These are phyloP conservation scores for Tulasnella sp. DNA, from an alignment of 768 basidiomycete species.

Conservation along the genomic window DNA sequence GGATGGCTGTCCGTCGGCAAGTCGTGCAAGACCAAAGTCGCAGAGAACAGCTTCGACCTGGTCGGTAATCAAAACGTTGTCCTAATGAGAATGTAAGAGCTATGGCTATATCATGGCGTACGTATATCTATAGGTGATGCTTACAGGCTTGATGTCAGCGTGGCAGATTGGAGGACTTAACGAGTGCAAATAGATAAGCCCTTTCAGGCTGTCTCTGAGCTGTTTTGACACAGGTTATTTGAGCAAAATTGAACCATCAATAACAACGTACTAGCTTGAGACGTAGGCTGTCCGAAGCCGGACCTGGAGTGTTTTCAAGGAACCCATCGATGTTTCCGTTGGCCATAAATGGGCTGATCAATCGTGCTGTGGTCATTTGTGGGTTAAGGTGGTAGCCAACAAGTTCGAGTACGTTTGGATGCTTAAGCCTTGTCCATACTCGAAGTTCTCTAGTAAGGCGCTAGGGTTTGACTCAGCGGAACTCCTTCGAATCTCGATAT, in stretches of 20 bases:
- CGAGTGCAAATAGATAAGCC: background rate
- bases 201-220: background rate
- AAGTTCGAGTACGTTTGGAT: background rate
- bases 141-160: background rate
- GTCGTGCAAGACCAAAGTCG: slow-evolving; percentile 14
- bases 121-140: background rate
- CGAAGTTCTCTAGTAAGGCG: background rate
- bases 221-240: background rate
- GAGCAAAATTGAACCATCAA: too few species aligned
- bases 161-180: background rate
- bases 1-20: background rate
- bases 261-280: background rate
- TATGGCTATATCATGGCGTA: background rate
- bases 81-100: background rate
- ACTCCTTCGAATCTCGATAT: too few species aligned
- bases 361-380: background rate
- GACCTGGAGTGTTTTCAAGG: background rate
- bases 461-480: background rate
- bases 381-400: background rate
- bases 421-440: background rate
- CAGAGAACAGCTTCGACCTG: background rate
- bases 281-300: background rate
- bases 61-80: background rate
- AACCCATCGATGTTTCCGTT: background rate
- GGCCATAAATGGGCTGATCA: background rate